These are phyloP conservation scores for Phialophora chinensis DNA, from an alignment of 2,329 filamentous ascomycete species.

Conservation along the genomic window DNA sequence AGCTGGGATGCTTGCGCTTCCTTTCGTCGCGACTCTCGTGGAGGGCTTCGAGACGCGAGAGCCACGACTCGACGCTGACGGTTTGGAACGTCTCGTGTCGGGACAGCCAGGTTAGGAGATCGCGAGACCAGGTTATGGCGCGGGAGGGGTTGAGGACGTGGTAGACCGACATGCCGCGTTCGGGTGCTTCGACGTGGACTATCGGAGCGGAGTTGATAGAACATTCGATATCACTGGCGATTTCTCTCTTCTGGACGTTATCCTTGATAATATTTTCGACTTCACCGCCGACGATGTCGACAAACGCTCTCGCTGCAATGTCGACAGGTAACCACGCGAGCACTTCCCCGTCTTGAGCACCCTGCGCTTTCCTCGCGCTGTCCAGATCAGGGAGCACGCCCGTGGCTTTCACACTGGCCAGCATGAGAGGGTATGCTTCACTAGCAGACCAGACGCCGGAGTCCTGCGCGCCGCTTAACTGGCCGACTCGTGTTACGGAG, in stretches of 20 bases:
- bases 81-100: conserved; percentile 43
- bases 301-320: conserved; percentile 47
- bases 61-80: conserved; percentile 52
- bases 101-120: conserved; percentile 18
- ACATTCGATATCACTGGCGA: not conserved
- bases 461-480: conserved; percentile 57
- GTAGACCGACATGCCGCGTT: conserved; percentile 44
- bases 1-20: conserved; percentile 55
- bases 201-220: not conserved
- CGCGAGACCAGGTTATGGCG: conserved; percentile 16
- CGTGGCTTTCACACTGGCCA: conserved; percentile 52
- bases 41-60: conserved; percentile 48
- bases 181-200: too few species aligned
- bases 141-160: conserved; percentile 58
- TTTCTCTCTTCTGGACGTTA: not conserved
- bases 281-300: conserved; percentile 19
- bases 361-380: not conserved
- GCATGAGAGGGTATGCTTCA: conserved; percentile 61
- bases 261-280: not conserved
- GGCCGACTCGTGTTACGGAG: conserved; percentile 57
- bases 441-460: conserved; percentile 59
- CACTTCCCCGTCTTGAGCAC: conserved; percentile 44
- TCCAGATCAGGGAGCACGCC: conserved; percentile 53
- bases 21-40: conserved; percentile 34
- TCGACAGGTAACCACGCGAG: conserved; percentile 55